These are phyloP conservation scores for Candida sithepensis DNA, from an alignment of 805 yeast species.

Conservation along the genomic window DNA sequence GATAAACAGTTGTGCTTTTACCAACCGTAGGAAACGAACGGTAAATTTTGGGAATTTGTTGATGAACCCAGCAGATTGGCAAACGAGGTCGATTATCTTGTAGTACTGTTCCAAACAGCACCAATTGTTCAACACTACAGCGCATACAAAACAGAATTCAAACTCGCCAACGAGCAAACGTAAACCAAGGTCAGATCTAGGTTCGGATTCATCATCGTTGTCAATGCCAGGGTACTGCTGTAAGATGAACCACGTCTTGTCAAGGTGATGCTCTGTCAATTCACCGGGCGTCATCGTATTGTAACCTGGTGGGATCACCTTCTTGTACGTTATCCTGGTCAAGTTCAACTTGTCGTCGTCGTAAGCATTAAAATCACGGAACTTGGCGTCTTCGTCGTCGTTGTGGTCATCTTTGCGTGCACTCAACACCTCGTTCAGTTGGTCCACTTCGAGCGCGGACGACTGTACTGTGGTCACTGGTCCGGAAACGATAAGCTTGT, in stretches of 20 bases:
- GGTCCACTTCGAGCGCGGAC: not conserved
- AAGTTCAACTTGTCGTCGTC: not conserved
- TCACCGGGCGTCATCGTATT: conserved; percentile 20
- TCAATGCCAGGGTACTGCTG: conserved; percentile 18
- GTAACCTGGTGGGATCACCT: conserved; percentile 22
- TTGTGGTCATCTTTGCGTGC: not conserved
- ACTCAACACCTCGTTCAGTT: not conserved
- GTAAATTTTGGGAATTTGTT: conserved; percentile 25
- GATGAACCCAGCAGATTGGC: conserved; percentile 33
- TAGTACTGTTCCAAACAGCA: conserved; percentile 67
- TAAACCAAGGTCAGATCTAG: not conserved
- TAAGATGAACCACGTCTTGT: conserved; percentile 57
- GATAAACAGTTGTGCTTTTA: conserved; percentile 36
- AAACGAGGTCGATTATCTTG: conserved; percentile 41
- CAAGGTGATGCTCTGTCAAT: conserved; percentile 50
- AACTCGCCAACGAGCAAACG: conserved; percentile 45
- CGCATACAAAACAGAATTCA: conserved; percentile 46
- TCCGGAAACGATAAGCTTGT: conserved; percentile 8
- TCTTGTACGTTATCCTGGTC: not conserved
- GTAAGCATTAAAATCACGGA: no score
- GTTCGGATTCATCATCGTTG: not conserved
- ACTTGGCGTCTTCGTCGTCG: no score
- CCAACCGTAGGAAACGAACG: conserved; percentile 27
- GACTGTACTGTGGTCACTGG: not conserved
- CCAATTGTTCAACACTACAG: conserved; percentile 55